Evolutionary conservation across 805 yeast genomes (phyloP), one percentile per base, ranked within the genome.

Genomic region (Ogataea wickerhamii): DNA sequence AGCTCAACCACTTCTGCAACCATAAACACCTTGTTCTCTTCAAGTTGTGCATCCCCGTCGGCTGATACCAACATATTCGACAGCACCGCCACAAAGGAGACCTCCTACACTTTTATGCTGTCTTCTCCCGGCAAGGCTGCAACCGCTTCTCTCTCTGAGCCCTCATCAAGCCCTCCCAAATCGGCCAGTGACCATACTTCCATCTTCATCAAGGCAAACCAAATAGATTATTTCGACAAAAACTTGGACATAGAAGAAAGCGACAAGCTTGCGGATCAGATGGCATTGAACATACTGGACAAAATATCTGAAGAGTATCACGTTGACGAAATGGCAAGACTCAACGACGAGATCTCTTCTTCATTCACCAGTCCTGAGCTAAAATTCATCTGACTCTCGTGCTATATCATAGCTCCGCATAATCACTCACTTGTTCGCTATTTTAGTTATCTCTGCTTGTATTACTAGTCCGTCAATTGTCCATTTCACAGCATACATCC

Each of bases 211-310:
- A 55, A 53, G 37, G 43, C 63, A 4, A 53, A 60, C 30, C 64
- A 60, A 37, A 60, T 60, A 10, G 63, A 60, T 39, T 63, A 60
- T 43, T 49, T 53, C 13, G 61, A 58, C 38, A 55, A 50, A 36
- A 36, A 27, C 11, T 32, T 50, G 6, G 58, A 55, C 40, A 34
- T 36, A 18, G 39, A 30, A 12, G 55, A 52, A 20, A 58, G 57
- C 35, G 64, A 60, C 36, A 44, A 48, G 29, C 40, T 60, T 29
- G 64, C 64, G 13, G 63, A 60, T 29, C 63, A 57, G 40, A 60
- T 60, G 64, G 64, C 63, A 8, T 27, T 58, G 12, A 55, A 56
- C 34, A 60, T 60, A n/a, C 31, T 60, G 3, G 56, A 57, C 28
- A 41, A 51, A 20, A 57, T 60, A 4, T 38, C 54, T 6, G 62